Base-by-base conservation (phyloP, 2,329 filamentous ascomycete genomes). In the Aspergillus sergii region DNA sequence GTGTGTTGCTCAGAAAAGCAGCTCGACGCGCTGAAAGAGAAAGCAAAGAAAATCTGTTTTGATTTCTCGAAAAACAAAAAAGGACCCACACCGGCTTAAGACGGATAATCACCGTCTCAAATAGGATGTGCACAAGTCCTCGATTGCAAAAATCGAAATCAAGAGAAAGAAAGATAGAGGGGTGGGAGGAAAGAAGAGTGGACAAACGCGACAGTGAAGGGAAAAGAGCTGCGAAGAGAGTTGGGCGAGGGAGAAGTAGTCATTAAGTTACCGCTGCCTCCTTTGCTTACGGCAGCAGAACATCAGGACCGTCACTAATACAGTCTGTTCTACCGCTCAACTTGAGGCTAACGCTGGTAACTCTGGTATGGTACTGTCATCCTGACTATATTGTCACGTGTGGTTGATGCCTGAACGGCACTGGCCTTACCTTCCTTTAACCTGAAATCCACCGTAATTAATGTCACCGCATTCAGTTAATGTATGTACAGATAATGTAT, bases 71-170 rank as follows among this genome's bases (percentile, higher is more conserved):
- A 36, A 48, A 60, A 60, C 50, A 63, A 43, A 46, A 63, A 59
- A 61, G 57, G 57, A 30, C 28, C 60, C 65, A 66, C 62, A 58
- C 63, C 60, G 66, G 62, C 68, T 66, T 59, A 55, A 61, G 64
- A 67, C 64, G 60, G 62, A 45, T 23, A 61, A 34, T 21, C 28
- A 56, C 63, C 60, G 64, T 64, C 66, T 64, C 59, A 67, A 60
- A 61, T 30, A 65, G 64, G 46, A 61, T 65, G 57, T 55, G 57
- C 43, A 61, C 64, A 58, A 63, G 56, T 60, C 59, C 59, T 45
- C 39, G 64, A 58, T 54, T 41, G 48, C 50, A 50, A 41, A 58
- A 30, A 62, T 63, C 57, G 56, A 56, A 28, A 58, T 34, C 50
- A 51, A 57, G 58, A 62, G 51, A 56, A 57, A 36, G 26, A 58